phyloP scores from a whole-genome alignment of 2,329 filamentous ascomycete species.

The Alternaria angustiovoidea region DNA sequence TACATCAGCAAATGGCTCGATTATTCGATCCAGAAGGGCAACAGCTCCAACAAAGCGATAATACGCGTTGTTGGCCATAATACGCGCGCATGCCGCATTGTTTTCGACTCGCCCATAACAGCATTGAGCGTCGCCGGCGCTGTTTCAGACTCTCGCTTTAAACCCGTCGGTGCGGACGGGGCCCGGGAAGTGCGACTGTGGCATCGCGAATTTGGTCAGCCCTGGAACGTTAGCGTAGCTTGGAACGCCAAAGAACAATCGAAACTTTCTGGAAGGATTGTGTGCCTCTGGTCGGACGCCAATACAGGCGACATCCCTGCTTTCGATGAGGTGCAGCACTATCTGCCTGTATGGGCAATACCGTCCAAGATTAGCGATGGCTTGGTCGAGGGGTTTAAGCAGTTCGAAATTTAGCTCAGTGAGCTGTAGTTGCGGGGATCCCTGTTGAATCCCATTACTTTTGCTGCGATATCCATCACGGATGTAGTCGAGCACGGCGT shows the following conservation, averaged over 20 bases:
- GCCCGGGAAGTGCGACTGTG: conserved; percentile 77
- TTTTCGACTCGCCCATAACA: conserved; percentile 73
- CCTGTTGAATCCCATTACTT: conserved; percentile 40
- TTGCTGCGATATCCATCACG: conserved; percentile 44
- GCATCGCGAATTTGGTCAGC: conserved; percentile 79
- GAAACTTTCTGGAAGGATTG: conserved; percentile 65
- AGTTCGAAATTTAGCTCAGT: conserved; percentile 57
- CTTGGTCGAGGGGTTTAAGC: conserved; percentile 80
- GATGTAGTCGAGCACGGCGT: conserved; percentile 44
- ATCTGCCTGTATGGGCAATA: conserved; percentile 80
- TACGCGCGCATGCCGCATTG: conserved; percentile 79
- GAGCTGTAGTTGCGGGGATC: conserved; percentile 28
- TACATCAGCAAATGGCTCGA: conserved; percentile 64
- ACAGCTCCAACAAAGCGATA: conserved; percentile 62
- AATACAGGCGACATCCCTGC: conserved; percentile 82
- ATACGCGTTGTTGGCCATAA: conserved; percentile 76
- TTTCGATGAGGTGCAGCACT: conserved; percentile 79
- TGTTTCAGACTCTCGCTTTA: conserved; percentile 70
- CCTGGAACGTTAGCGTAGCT: conserved; percentile 78
- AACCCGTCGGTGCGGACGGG: conserved; percentile 68
- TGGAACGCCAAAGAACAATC: conserved; percentile 60
- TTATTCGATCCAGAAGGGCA: conserved; percentile 64
- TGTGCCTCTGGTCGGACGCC: conserved; percentile 88
- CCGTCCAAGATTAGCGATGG: conserved; percentile 79
- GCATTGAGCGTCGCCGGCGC: conserved; percentile 71